These are phyloP conservation scores for Hemileccinum rubropunctum DNA, from an alignment of 768 basidiomycete species.

Conservation along the genomic window DNA sequence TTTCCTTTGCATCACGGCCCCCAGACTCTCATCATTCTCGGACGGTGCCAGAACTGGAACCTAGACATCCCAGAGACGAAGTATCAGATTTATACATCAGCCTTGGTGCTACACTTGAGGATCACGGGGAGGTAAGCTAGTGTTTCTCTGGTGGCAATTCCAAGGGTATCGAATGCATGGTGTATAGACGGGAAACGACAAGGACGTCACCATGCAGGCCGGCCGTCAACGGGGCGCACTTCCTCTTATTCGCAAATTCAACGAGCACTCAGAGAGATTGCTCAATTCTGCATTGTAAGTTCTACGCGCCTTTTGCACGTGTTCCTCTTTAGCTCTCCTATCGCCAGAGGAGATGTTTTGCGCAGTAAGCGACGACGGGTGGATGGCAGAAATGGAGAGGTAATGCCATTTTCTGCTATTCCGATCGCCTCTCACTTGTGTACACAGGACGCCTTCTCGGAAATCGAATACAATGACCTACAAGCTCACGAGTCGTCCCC, in stretches of 20 bases:
- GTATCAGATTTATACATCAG: conserved; percentile 77
- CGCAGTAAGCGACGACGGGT: conserved; percentile 61
- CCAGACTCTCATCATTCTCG: neutral
- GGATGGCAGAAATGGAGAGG: conserved; percentile 42
- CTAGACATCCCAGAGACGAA: conserved; percentile 63
- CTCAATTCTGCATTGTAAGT: conserved; percentile 74
- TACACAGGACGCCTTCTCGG: conserved; percentile 37
- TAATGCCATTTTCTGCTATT: conserved; percentile 22
- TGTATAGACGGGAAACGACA: conserved; percentile 78
- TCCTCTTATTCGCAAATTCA: conserved; percentile 94
- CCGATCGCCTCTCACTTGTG: neutral
- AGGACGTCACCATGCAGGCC: conserved; percentile 94
- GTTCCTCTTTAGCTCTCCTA: neutral
- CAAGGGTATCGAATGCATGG: neutral
- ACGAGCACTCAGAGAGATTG: conserved; percentile 92
- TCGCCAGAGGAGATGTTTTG: conserved; percentile 50
- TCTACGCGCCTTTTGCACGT: conserved; percentile 1
- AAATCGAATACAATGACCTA: conserved; percentile 86
- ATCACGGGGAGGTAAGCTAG: conserved; percentile 78
- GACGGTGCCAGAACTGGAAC: conserved; percentile 63
- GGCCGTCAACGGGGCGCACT: conserved; percentile 85
- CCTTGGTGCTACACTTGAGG: conserved; percentile 84
- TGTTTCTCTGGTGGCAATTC: neutral
- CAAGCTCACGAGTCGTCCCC: conserved; percentile 61
- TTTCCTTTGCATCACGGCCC: neutral